Percentiles rank a stretch among this genome's conserved stretches.
These are phyloP conservation scores for Metarhizium guizhouense DNA, from an alignment of 2,329 filamentous ascomycete genomes.

Conservation along the genomic window DNA sequence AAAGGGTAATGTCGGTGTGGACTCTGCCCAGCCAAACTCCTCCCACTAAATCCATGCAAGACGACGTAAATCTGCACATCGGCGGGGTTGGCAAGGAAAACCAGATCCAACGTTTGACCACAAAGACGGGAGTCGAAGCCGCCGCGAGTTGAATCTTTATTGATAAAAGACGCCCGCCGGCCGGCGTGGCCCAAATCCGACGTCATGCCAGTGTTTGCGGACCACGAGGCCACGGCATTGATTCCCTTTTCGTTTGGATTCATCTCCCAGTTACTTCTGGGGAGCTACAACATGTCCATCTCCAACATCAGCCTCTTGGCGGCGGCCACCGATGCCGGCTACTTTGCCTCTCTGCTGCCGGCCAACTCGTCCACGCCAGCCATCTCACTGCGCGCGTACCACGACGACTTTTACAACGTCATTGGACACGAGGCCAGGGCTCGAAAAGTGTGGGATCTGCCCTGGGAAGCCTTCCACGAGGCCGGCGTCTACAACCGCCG, in stretches of 20 bases:
- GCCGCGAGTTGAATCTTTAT: background rate
- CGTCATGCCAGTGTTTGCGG: background rate
- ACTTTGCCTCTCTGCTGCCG: conserved; percentile 1
- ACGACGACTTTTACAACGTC: conserved; percentile 39
- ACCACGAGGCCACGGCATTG: too few relatives aligned
- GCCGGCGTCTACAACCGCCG: conserved; percentile 34
- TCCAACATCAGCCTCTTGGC: conserved; percentile 1
- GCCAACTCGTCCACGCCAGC: background rate
- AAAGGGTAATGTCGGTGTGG: background rate
- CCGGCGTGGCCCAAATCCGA: background rate
- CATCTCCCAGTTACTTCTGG: background rate
- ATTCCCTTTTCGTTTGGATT: background rate
- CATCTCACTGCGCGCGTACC: conserved; percentile 27
- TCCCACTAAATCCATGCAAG: background rate
- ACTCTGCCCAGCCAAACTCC: background rate
- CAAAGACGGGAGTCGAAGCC: too few relatives aligned
- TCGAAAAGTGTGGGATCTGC: conserved; percentile 15
- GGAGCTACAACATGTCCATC: background rate
- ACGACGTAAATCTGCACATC: background rate
- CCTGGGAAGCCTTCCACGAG: conserved; percentile 47
- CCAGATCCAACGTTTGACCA: too few relatives aligned
- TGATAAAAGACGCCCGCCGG: too few relatives aligned
- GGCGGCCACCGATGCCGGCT: conserved; percentile 2
- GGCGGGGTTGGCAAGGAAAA: background rate
- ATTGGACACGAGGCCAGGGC: conserved; percentile 29